phyloP scores from a whole-genome alignment of 768 basidiomycete genomes.

The Nidularia pulvinata region DNA sequence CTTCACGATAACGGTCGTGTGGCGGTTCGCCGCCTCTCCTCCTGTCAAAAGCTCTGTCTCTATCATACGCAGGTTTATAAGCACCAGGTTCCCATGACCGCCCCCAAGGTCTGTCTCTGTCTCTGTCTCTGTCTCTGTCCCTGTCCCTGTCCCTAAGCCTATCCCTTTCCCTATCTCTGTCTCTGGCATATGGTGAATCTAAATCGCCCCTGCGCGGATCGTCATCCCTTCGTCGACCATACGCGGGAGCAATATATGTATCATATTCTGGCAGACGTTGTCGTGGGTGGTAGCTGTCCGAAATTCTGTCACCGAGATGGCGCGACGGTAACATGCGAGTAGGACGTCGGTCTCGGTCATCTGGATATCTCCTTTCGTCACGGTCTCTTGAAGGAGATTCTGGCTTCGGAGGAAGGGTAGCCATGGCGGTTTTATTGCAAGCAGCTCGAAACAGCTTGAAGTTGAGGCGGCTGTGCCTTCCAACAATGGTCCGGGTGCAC shows the following conservation, averaged over 20 bases:
- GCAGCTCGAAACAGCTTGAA: background rate
- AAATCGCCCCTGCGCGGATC: slow-evolving; percentile 18
- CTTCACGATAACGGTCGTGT: no score
- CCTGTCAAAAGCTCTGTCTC: slow-evolving; percentile 11
- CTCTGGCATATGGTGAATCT: slow-evolving; percentile 12
- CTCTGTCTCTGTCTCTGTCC: slow-evolving; percentile 10
- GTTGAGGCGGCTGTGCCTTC: no score
- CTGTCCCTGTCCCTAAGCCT: slow-evolving; percentile 16
- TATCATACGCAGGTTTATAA: no score
- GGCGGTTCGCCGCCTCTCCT: background rate
- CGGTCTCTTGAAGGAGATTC: slow-evolving; percentile 23
- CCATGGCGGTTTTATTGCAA: slow-evolving; percentile 19
- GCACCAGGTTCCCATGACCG: background rate
- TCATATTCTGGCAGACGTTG: slow-evolving; percentile 15
- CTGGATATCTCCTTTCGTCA: slow-evolving; percentile 7
- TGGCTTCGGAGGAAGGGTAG: slow-evolving; percentile 39
- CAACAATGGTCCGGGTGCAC: no score
- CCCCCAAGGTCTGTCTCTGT: slow-evolving; percentile 6
- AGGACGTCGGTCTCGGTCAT: slow-evolving; percentile 24
- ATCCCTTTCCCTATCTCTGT: slow-evolving; percentile 12
- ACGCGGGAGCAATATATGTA: slow-evolving; percentile 26
- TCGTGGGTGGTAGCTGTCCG: slow-evolving; percentile 14
- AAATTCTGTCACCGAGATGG: slow-evolving; percentile 9
- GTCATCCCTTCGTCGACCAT: slow-evolving; percentile 20
- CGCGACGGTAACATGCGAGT: slow-evolving; percentile 18